These are phyloP conservation scores for Xylariaceae sp. DNA, from an alignment of 2,329 filamentous ascomycete genomes.

Conservation along the genomic window DNA sequence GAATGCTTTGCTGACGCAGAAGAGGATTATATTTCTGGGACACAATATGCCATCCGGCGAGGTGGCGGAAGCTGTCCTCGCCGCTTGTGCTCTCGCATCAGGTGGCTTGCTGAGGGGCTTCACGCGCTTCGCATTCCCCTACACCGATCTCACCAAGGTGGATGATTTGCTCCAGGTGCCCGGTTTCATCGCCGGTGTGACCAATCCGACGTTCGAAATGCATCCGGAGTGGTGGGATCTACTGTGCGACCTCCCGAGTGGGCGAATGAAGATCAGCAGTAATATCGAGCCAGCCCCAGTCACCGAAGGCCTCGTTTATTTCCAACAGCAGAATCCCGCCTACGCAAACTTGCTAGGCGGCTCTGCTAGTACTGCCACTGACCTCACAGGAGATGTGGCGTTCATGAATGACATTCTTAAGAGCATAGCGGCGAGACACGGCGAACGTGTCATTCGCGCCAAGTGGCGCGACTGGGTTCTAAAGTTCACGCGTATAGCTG, in stretches of 20 bases:
- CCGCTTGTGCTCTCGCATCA: conserved; percentile 89
- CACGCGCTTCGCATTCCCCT: conserved; percentile 92
- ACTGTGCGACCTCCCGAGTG: conserved; percentile 85
- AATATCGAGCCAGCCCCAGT: conserved; percentile 73
- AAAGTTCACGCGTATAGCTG: conserved; percentile 86
- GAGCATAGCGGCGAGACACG: conserved; percentile 79
- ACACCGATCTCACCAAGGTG: conserved; percentile 96
- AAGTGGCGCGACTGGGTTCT: conserved; percentile 95
- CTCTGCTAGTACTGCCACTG: conserved; percentile 34
- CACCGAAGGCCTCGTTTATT: conserved; percentile 81
- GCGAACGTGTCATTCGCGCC: conserved; percentile 81
- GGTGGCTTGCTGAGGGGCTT: conserved; percentile 91
- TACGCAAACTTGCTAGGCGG: conserved; percentile 47
- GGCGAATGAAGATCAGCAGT: conserved; percentile 89
- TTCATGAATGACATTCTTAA: conserved; percentile 85
- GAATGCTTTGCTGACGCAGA: conserved; percentile 92
- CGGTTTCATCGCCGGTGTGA: conserved; percentile 95
- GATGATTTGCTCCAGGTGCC: conserved; percentile 94
- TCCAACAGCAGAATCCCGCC: conserved; percentile 70
- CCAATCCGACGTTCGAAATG: conserved; percentile 90
- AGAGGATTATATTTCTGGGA: conserved; percentile 90
- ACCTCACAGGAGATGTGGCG: conserved; percentile 77
- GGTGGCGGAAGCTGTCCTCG: conserved; percentile 94
- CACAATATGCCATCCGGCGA: conserved; percentile 93
- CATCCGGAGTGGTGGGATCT: conserved; percentile 99